A percentile compares a stretch with the other conserved stretches of the same genome.
These are phyloP conservation scores for Hypoxylon sp. DNA, from an alignment of 2,329 filamentous ascomycete species.

Conservation along the genomic window DNA sequence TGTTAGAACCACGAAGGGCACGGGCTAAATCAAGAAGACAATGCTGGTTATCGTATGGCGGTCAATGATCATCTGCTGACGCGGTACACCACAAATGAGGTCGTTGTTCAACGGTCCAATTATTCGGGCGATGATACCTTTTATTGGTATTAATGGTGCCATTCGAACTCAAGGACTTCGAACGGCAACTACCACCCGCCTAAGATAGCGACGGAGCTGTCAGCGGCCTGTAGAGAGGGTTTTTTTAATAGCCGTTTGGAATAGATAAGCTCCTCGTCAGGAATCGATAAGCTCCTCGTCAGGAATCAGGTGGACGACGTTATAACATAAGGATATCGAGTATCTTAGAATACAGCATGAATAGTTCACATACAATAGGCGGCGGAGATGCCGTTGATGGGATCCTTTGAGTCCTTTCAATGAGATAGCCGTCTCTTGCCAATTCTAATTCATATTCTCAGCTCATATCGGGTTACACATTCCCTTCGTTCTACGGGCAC, in stretches of 20 bases:
- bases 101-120: background rate
- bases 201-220: background rate
- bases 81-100: background rate
- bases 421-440: too few species aligned
- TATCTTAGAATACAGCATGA: background rate
- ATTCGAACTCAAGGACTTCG: background rate
- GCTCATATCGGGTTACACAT: background rate
- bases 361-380: background rate
- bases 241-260: too few species aligned
- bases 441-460: background rate
- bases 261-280: too few species aligned
- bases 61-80: background rate
- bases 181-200: background rate
- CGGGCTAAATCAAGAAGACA: background rate
- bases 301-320: background rate
- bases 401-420: background rate
- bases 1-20: background rate
- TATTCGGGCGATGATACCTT: too few species aligned
- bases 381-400: too few species aligned
- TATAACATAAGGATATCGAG: background rate
- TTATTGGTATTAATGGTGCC: background rate
- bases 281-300: too few species aligned
- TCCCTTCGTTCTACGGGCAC: background rate
- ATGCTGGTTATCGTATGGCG: too few species aligned
- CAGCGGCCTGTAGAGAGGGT: background rate